phyloP scores from a whole-genome alignment of 2,329 filamentous ascomycete genomes.

The Diaporthe citriasiana region DNA sequence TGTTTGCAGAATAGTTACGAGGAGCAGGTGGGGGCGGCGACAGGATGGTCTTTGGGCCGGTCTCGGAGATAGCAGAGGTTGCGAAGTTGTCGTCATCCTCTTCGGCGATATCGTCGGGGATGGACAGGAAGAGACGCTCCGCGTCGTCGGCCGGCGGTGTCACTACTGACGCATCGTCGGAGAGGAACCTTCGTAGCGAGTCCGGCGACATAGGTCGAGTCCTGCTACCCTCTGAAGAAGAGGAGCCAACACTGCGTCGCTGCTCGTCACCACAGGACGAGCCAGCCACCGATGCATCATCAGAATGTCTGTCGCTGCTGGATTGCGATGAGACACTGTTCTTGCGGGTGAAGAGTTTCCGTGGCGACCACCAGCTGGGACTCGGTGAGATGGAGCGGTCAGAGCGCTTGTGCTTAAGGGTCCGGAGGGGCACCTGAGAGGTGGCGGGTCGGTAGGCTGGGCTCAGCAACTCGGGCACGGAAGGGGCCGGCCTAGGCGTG shows the following conservation, averaged over 20 bases:
- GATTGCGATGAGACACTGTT: slow-evolving; percentile 49
- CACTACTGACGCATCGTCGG: slow-evolving; percentile 58
- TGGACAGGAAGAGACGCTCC: slow-evolving; percentile 54
- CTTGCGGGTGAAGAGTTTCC: slow-evolving; percentile 65
- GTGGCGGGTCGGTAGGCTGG: slow-evolving; percentile 54
- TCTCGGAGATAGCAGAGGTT: slow-evolving; percentile 63
- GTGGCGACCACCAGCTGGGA: slow-evolving; percentile 59
- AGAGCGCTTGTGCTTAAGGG: slow-evolving; percentile 54
- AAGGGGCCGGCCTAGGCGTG: slow-evolving; percentile 73
- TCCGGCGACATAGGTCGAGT: slow-evolving; percentile 70
- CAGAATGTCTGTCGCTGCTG: slow-evolving; percentile 54
- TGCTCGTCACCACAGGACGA: slow-evolving; percentile 50
- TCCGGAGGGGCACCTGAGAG: slow-evolving; percentile 48
- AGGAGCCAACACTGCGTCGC: slow-evolving; percentile 48
- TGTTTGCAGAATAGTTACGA: slow-evolving; percentile 52
- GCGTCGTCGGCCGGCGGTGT: slow-evolving; percentile 51
- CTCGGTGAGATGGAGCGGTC: slow-evolving; percentile 63
- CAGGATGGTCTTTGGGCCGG: slow-evolving; percentile 60
- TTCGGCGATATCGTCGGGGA: slow-evolving; percentile 63
- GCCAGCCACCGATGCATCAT: slow-evolving; percentile 45
- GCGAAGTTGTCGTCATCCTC: slow-evolving; percentile 73
- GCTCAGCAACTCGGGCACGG: slow-evolving; percentile 56
- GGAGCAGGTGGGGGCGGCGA: slow-evolving; percentile 66
- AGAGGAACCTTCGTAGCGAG: slow-evolving; percentile 65
- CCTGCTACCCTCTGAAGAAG: slow-evolving; percentile 58